Base-by-base conservation (phyloP, 2,329 filamentous ascomycete genomes). In the Fonsecaea pugnacius region DNA sequence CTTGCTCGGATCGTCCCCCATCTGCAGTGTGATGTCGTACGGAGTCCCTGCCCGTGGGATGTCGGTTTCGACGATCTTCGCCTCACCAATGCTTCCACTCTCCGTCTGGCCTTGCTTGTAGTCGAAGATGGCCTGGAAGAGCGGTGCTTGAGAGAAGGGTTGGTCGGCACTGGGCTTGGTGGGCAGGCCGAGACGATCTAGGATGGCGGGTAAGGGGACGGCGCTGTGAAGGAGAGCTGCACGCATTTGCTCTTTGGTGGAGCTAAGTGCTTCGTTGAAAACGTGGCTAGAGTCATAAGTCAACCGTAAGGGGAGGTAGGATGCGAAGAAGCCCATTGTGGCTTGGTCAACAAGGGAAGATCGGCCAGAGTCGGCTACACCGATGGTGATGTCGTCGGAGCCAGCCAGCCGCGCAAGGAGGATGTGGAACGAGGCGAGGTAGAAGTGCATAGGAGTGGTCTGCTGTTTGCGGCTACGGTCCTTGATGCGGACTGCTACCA, bases 61-160 rank as follows among this genome's bases (percentile, higher is more conserved):
- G 32, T 59, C 30, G 32, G 56, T 59, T 6, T 59, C 56, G 10
- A 59, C 40, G 3, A 59, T 59, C 56, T 59, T 59, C 14, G 56
- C 56, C 56, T 48, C 38, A 12, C 71, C 63, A 69, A 71, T 75
- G 36, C 67, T 72, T 66, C 51, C 75, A 67, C 4, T 72, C 68
- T 1, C 68, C 24, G 51, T 53, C 51, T 53, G 62, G 0, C 72
- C 73, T 33, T 75, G 75, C 5, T 79, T 75, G 68, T 84, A 84
- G 70, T 85, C 77, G 43, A 84, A 67, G 21, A 80, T 77, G 0
- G 73, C 76, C 69, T 86, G 84, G 73, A 85, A 85, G 0, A 86
- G 38, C 0, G 84, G 83, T 30, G 54, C 36, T 2, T 57, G 32
- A 27, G 54, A 57, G 24, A 33, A 57, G 21, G 56, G 56, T 24